These are phyloP conservation scores for Monosporascus sp. DNA, from an alignment of 2,329 filamentous ascomycete genomes.

Conservation along the genomic window DNA sequence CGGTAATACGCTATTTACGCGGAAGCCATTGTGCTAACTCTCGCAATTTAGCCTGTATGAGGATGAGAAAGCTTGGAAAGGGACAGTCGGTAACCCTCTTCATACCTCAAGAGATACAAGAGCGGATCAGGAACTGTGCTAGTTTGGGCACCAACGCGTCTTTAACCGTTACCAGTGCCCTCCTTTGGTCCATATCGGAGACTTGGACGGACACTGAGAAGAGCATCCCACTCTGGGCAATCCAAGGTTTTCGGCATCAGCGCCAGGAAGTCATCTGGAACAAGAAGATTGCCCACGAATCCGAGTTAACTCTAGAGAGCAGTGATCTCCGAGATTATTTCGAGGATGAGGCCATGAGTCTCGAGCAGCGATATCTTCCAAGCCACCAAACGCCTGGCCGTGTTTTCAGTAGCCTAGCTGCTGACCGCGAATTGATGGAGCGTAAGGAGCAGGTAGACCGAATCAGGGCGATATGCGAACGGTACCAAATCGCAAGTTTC, in stretches of 20 bases:
- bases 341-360: conserved; percentile 5
- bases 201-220: conserved; percentile 6
- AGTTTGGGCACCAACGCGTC: neutral
- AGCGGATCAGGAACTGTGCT: neutral
- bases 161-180: neutral
- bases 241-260: conserved; percentile 6
- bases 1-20: neutral
- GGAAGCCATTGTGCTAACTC: neutral
- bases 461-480: conserved; percentile 3
- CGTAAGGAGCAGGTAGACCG: neutral
- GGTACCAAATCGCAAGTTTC: conserved; percentile 4
- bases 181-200: conserved; percentile 7
- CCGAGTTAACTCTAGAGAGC: neutral
- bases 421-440: neutral
- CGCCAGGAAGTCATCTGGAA: conserved; percentile 7
- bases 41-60: conserved; percentile 54
- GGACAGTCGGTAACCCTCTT: conserved; percentile 63
- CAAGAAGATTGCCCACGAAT: neutral
- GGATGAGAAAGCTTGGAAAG: conserved; percentile 64
- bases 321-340: neutral
- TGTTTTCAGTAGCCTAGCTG: neutral
- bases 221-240: conserved; percentile 10
- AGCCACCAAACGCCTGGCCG: neutral
- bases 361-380: conserved; percentile 7
- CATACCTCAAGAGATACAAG: conserved; percentile 52